These are phyloP conservation scores for Aspergillus bridgeri DNA, from an alignment of 495 filamentous ascomycete species.

Conservation along the genomic window DNA sequence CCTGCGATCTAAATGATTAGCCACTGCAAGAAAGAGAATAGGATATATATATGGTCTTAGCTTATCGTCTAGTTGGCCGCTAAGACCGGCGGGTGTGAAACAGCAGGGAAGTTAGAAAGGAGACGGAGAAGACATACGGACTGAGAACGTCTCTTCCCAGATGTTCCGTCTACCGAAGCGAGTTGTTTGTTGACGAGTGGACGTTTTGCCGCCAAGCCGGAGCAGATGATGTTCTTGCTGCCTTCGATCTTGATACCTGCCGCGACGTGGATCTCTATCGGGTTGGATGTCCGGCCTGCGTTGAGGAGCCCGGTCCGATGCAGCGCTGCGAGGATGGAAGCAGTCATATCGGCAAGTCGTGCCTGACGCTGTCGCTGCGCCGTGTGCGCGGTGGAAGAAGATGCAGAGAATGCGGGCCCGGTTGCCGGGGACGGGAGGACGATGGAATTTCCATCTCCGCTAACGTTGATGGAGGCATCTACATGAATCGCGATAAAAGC, in stretches of 20 bases:
- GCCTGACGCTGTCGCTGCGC: slow-evolving; percentile 6
- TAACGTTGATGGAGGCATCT: slow-evolving; percentile 34
- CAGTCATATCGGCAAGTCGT: slow-evolving; percentile 17
- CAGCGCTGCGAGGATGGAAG: slow-evolving; percentile 16
- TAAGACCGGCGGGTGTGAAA: not conserved
- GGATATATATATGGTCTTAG: not conserved
- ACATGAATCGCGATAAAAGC: slow-evolving; percentile 30
- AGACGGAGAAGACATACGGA: slow-evolving; percentile 21
- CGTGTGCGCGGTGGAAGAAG: not conserved
- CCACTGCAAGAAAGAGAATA: not conserved
- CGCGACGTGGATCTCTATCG: slow-evolving; percentile 23
- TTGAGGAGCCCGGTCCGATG: slow-evolving; percentile 6
- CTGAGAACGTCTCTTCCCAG: slow-evolving; percentile 27
- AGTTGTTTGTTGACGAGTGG: not conserved
- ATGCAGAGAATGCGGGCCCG: not conserved
- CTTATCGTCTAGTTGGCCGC: not conserved
- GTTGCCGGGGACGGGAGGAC: slow-evolving; percentile 20
- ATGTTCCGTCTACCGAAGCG: not conserved
- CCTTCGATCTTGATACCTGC: slow-evolving; percentile 28
- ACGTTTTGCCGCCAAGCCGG: slow-evolving; percentile 1
- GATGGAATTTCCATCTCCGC: slow-evolving; percentile 33
- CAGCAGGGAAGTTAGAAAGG: not conserved
- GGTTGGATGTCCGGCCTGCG: not conserved
- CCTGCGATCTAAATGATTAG: not conserved
- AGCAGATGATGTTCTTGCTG: slow-evolving; percentile 19